phyloP scores from a whole-genome alignment of 495 filamentous ascomycete species.

The Hyaloscypha finlandica region DNA sequence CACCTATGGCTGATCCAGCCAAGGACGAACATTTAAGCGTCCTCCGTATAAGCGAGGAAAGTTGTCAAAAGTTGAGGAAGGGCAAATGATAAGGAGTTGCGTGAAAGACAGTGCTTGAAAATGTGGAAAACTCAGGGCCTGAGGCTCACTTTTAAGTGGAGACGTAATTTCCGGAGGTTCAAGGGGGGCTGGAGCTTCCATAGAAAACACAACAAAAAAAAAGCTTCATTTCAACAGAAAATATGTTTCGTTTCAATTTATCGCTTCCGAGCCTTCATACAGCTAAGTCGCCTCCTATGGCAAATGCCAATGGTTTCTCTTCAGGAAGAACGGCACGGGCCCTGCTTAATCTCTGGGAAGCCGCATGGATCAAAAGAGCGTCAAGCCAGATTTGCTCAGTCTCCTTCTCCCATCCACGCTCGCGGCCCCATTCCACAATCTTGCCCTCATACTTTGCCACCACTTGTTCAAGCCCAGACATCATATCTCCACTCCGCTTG shows the following conservation, averaged over 20 bases:
- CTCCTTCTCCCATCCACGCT: slow-evolving; percentile 63
- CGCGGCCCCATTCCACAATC: slow-evolving; percentile 67
- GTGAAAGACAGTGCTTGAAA: neutral
- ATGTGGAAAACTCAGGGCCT: no score
- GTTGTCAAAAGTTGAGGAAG: no score
- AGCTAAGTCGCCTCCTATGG: neutral
- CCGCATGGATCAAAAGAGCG: slow-evolving; percentile 26
- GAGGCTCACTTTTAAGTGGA: no score
- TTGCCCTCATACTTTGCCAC: slow-evolving; percentile 46
- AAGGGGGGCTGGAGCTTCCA: no score
- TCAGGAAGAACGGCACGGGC: slow-evolving; percentile 22
- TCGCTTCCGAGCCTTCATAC: neutral
- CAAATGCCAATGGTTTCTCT: neutral
- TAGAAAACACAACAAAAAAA: no score
- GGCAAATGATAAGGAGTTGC: no score
- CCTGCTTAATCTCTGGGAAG: slow-evolving; percentile 21
- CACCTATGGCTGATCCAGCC: no score
- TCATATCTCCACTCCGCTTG: slow-evolving; percentile 66
- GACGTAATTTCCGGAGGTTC: no score
- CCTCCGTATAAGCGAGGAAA: no score
- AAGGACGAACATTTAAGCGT: no score
- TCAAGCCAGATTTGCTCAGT: slow-evolving; percentile 26
- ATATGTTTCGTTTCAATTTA: neutral
- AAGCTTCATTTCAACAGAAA: neutral
- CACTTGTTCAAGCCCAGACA: slow-evolving; percentile 65